These are phyloP conservation scores for Cyclotella sp. DNA, from an alignment of 108 stramenopile genomes.

Conservation along the genomic window DNA sequence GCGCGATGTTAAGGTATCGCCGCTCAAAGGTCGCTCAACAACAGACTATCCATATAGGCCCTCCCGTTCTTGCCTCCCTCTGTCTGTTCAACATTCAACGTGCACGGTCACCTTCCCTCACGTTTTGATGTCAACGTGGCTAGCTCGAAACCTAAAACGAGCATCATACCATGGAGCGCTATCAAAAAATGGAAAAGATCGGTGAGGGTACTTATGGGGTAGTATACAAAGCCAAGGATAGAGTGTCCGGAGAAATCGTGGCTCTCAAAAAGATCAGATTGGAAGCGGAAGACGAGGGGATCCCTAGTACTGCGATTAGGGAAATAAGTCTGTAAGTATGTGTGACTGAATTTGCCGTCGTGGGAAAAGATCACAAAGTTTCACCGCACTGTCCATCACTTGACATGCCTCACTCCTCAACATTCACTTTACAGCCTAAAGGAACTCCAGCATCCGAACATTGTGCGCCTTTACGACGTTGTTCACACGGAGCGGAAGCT, in stretches of 20 bases:
- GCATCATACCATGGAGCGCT: conserved; percentile 76
- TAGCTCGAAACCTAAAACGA: too few species aligned
- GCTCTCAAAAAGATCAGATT: conserved; percentile 95
- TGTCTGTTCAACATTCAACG: too few species aligned
- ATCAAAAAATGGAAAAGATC: conserved; percentile 93
- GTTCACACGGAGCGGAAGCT: conserved; percentile 97
- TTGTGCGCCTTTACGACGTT: conserved; percentile 97
- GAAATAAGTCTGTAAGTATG: conserved; percentile 83
- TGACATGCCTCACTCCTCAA: not conserved
- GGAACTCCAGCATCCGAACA: conserved; percentile 95
- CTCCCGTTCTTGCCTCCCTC: too few species aligned
- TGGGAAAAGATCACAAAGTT: not conserved
- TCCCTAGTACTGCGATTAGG: conserved; percentile 93
- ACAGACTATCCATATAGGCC: too few species aligned
- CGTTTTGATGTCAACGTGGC: too few species aligned
- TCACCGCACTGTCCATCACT: not conserved
- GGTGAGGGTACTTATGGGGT: conserved; percentile 98
- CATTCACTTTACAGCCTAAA: conserved; percentile 57
- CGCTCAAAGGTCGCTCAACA: too few species aligned
- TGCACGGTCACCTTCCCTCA: too few species aligned
- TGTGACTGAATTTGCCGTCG: not conserved
- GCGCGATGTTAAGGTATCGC: too few species aligned
- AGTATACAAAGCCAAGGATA: conserved; percentile 99
- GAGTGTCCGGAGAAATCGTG: conserved; percentile 91
- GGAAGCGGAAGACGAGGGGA: conserved; percentile 94